Evolutionary conservation across 2,329 filamentous ascomycete species (phyloP).

Genomic region (Fusarium sp.): DNA sequence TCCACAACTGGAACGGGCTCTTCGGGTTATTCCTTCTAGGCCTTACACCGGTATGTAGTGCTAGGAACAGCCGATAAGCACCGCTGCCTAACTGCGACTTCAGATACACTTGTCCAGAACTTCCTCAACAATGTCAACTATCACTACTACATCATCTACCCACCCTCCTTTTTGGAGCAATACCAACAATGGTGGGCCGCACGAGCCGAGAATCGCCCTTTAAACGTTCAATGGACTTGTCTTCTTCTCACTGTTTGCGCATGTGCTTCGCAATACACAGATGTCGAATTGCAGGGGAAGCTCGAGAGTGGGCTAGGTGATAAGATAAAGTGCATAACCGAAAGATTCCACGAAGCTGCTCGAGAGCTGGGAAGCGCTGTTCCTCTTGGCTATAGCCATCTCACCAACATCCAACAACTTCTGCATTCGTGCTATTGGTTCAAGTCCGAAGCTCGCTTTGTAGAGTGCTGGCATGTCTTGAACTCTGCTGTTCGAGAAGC

Average conservation of each 20-base stretch:
- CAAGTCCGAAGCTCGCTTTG: conserved; percentile 54
- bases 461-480: conserved; percentile 56
- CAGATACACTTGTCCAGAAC: conserved; percentile 56
- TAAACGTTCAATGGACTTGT: conserved; percentile 56
- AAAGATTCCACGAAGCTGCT: conserved; percentile 52
- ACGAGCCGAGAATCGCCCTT: conserved; percentile 49
- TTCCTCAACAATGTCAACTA: conserved; percentile 56
- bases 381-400: conserved; percentile 52
- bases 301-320: conserved; percentile 52
- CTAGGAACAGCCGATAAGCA: background rate
- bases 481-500: conserved; percentile 54
- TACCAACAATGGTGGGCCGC: conserved; percentile 55
- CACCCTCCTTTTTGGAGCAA: conserved; percentile 53
- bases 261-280: conserved; percentile 54
- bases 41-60: conserved; percentile 53
- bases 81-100: conserved; percentile 8
- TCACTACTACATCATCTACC: conserved; percentile 57
- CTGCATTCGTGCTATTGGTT: conserved; percentile 57
- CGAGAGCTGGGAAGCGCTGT: conserved; percentile 52
- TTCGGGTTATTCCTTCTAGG: conserved; percentile 51
- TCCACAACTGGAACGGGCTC: conserved; percentile 51
- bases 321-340: conserved; percentile 48
- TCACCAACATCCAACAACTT: conserved; percentile 54
- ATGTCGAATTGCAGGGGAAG: conserved; percentile 49
- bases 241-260: conserved; percentile 56